Evolutionary conservation across 2,329 filamentous ascomycete genomes (phyloP).

Genomic region (Grosmannia serpens): DNA sequence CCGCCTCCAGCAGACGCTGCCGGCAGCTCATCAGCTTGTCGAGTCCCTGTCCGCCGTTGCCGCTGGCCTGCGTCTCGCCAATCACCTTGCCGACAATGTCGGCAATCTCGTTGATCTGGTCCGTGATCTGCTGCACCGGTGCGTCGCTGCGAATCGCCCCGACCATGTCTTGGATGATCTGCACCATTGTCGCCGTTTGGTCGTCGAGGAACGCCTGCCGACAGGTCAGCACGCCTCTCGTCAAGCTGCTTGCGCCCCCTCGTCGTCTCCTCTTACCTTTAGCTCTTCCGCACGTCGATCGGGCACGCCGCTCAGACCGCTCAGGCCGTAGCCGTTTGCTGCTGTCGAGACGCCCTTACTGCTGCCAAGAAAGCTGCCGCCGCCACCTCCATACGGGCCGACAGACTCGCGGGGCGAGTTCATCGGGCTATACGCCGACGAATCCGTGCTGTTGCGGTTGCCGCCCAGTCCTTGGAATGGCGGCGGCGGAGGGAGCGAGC

Average conservation of each 20-base stretch:
- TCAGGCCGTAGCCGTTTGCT: slow-evolving; percentile 24
- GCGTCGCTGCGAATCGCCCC: slow-evolving; percentile 56
- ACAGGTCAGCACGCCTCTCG: neutral
- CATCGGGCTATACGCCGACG: slow-evolving; percentile 64
- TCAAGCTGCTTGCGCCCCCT: neutral
- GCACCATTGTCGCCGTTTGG: slow-evolving; percentile 66
- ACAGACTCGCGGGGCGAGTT: slow-evolving; percentile 54
- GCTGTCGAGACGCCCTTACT: slow-evolving; percentile 23
- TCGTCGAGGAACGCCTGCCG: slow-evolving; percentile 65
- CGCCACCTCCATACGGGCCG: slow-evolving; percentile 24
- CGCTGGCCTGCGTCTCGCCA: slow-evolving; percentile 47
- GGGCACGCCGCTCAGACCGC: slow-evolving; percentile 19
- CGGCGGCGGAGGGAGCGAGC: slow-evolving; percentile 36
- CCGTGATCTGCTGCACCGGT: slow-evolving; percentile 51
- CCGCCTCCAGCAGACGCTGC: slow-evolving; percentile 52
- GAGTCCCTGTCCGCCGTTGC: slow-evolving; percentile 37
- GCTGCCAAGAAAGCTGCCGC: slow-evolving; percentile 18
- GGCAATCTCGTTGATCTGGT: slow-evolving; percentile 60
- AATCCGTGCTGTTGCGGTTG: slow-evolving; percentile 50
- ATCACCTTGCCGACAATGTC: slow-evolving; percentile 61
- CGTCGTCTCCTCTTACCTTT: no score
- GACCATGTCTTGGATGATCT: slow-evolving; percentile 73
- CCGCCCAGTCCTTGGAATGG: slow-evolving; percentile 48
- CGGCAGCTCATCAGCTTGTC: slow-evolving; percentile 51
- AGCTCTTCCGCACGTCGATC: slow-evolving; percentile 18